These are phyloP conservation scores for Actinomortierella ambigua DNA, from an alignment of 371 early-diverging fungal species.

Conservation along the genomic window DNA sequence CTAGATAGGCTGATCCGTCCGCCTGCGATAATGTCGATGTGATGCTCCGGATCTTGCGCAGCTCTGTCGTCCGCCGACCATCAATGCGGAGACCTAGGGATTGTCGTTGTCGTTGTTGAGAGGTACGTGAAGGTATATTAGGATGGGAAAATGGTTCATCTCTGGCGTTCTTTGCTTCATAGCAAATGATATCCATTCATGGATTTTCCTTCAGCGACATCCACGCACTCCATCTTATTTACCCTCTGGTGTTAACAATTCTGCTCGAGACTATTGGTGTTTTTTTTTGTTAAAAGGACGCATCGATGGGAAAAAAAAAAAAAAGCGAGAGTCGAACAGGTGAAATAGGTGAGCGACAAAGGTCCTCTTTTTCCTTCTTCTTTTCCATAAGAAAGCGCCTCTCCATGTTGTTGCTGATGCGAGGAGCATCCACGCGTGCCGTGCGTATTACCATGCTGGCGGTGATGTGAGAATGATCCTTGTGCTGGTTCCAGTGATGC, in stretches of 20 bases:
- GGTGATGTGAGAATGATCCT: no score
- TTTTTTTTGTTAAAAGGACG: no score
- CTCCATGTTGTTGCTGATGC: no score
- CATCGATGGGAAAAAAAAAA: neutral
- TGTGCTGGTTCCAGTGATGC: no score
- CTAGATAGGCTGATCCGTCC: slow-evolving; percentile 93
- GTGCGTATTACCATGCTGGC: no score
- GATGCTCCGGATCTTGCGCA: slow-evolving; percentile 82
- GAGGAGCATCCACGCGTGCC: no score
- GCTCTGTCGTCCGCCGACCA: slow-evolving; percentile 90
- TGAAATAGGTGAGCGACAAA: neutral
- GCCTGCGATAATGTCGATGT: slow-evolving; percentile 83
- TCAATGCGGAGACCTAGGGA: slow-evolving; percentile 86
- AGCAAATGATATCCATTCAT: no score
- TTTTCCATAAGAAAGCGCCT: no score
- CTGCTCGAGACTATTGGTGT: slow-evolving; percentile 65
- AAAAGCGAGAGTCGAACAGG: neutral
- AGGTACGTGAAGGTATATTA: neutral
- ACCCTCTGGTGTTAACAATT: slow-evolving; percentile 73
- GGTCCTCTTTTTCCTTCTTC: no score
- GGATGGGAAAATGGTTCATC: neutral
- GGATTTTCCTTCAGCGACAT: neutral
- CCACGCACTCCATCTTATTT: neutral
- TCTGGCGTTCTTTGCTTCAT: neutral
- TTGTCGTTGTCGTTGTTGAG: neutral